Evolutionary conservation across 176 grass and related monocot genomes (phyloP).

Genomic region (Aechmea fasciata): DNA sequence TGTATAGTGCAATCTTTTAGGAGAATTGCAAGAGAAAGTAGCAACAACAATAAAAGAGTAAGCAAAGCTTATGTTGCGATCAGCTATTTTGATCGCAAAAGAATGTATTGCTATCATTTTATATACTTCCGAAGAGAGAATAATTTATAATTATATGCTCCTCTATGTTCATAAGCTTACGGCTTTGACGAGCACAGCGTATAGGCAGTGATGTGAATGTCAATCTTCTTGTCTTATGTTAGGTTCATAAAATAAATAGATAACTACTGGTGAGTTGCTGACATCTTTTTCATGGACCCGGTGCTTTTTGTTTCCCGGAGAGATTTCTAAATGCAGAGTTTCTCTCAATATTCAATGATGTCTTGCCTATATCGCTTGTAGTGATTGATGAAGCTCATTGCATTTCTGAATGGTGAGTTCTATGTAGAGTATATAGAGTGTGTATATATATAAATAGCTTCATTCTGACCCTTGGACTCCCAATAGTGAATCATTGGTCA

Average conservation of each 20-base stretch:
- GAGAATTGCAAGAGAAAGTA: neutral
- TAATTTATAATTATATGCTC: neutral
- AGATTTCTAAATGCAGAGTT: conserved; percentile 94
- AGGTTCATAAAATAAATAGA: neutral
- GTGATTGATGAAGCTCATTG: conserved; percentile 98
- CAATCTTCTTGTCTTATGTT: neutral
- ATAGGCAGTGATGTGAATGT: neutral
- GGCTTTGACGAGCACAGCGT: neutral
- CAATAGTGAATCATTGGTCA: no score
- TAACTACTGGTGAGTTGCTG: neutral
- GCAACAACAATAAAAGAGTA: no score
- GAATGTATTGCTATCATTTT: no score
- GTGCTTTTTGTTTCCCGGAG: conserved; percentile 97
- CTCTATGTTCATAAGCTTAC: neutral
- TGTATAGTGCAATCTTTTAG: neutral
- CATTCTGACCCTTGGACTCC: neutral
- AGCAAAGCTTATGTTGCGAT: no score
- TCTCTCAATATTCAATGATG: conserved; percentile 50
- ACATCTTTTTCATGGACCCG: conserved; percentile 34
- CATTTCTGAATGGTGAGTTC: conserved; percentile 97
- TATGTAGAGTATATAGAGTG: neutral
- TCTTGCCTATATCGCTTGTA: conserved; percentile 68
- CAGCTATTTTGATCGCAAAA: neutral
- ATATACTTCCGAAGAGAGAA: no score
- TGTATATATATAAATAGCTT: no score